phyloP scores from a whole-genome alignment of 306 rosid genomes.

The Crataegus laevigata region DNA sequence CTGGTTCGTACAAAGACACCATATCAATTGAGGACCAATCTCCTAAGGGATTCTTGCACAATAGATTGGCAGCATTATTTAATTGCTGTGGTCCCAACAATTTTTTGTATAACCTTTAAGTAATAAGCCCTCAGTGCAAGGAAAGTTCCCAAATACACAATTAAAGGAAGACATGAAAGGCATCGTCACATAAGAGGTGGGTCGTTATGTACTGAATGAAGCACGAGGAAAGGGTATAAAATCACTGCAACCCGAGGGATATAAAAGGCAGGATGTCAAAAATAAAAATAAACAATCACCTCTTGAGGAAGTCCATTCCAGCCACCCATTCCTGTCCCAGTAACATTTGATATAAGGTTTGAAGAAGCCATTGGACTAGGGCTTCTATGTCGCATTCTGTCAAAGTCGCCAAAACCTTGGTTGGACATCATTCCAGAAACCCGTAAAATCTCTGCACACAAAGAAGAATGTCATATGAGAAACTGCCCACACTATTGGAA shows the following conservation, averaged over 20 bases:
- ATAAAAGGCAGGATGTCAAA: not conserved
- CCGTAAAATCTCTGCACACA: slow-evolving; percentile 77
- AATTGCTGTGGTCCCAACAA: not conserved
- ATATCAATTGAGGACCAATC: not conserved
- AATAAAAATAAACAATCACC: slow-evolving; percentile 37
- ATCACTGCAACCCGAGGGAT: not conserved
- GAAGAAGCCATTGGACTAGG: slow-evolving; percentile 99
- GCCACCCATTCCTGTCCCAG: slow-evolving; percentile 67
- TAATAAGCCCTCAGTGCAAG: not conserved
- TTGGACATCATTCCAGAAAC: slow-evolving; percentile 97
- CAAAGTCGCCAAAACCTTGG: slow-evolving; percentile 95
- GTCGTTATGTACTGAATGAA: not conserved
- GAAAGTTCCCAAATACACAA: not conserved
- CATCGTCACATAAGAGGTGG: not conserved
- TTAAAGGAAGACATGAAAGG: not conserved
- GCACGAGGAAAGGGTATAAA: not conserved
- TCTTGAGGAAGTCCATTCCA: slow-evolving; percentile 92
- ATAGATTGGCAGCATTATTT: not conserved
- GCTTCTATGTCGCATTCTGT: slow-evolving; percentile 92
- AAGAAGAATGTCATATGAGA: slow-evolving; percentile 26
- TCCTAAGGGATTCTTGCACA: not conserved
- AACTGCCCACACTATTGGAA: slow-evolving; percentile 9
- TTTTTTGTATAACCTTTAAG: not conserved
- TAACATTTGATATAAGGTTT: slow-evolving; percentile 71
- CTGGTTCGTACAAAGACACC: not conserved